These are phyloP conservation scores for Rhizopogon roseolus DNA, from an alignment of 768 basidiomycete species.

Conservation along the genomic window DNA sequence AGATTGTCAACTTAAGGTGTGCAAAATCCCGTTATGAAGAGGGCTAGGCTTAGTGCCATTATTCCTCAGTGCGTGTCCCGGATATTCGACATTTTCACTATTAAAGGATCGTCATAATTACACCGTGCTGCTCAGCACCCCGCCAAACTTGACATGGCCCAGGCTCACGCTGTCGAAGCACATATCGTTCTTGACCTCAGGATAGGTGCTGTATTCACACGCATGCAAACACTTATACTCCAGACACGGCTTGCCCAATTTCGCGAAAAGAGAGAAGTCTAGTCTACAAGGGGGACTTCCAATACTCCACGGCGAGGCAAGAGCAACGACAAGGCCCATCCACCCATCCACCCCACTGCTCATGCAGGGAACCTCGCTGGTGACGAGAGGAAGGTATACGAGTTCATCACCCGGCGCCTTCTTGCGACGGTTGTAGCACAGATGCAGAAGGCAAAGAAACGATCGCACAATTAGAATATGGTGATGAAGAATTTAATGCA, in stretches of 20 bases:
- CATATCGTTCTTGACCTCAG: too few relatives aligned
- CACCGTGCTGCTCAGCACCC: conserved; percentile 91
- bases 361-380: conserved; percentile 74
- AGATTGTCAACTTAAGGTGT: conserved; percentile 76
- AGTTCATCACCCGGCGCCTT: conserved; percentile 88
- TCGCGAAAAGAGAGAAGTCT: conserved; percentile 39
- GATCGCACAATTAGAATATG: conserved; percentile 81
- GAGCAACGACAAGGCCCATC: conserved; percentile 98
- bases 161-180: too few relatives aligned
- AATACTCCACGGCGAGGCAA: conserved; percentile 77
- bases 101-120: conserved; percentile 25
- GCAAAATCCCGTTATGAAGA: conserved; percentile 64
- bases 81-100: not conserved
- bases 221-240: conserved; percentile 77
- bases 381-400: conserved; percentile 92
- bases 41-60: conserved; percentile 95
- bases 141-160: conserved; percentile 83
- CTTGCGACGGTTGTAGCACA: conserved; percentile 89
- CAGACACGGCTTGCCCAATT: conserved; percentile 59
- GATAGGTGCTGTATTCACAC: too few relatives aligned
- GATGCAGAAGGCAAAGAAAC: conserved; percentile 92
- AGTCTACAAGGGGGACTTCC: conserved; percentile 78
- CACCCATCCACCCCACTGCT: conserved; percentile 96
- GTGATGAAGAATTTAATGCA: conserved; percentile 80
- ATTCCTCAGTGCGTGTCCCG: conserved; percentile 77